These are phyloP conservation scores for Middelhovenomyces tepae DNA, from an alignment of 805 yeast species.

Conservation along the genomic window DNA sequence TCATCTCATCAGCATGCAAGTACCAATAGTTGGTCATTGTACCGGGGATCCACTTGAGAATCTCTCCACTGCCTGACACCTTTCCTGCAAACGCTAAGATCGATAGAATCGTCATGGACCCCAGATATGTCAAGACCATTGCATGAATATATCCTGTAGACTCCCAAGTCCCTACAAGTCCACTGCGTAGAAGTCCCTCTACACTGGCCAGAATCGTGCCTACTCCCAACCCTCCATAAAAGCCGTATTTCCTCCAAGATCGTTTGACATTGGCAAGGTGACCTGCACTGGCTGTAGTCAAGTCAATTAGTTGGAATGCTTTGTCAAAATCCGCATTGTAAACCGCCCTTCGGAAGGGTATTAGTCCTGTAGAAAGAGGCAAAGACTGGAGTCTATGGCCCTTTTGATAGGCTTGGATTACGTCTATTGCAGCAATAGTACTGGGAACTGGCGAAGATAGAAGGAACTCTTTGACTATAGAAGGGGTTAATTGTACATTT, in stretches of 20 bases:
- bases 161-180: constrained; percentile 32
- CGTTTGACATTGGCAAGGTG: constrained; percentile 35
- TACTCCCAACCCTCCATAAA: constrained; percentile 25
- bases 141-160: constrained; percentile 33
- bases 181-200: constrained; percentile 38
- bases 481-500: constrained; percentile 12
- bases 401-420: constrained; percentile 16
- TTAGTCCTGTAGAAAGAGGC: too few relatives aligned
- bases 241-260: constrained; percentile 28
- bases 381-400: constrained; percentile 11
- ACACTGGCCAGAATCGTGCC: constrained; percentile 35
- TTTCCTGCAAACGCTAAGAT: constrained; percentile 41
- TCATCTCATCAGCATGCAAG: constrained; percentile 57
- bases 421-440: constrained; percentile 13
- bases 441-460: constrained; percentile 18
- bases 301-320: constrained; percentile 51
- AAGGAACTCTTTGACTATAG: constrained; percentile 18
- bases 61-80: constrained; percentile 45
- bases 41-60: constrained; percentile 55
- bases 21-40: constrained; percentile 57
- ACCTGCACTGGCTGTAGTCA: constrained; percentile 29
- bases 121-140: constrained; percentile 41
- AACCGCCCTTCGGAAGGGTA: constrained; percentile 56
- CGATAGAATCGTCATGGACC: constrained; percentile 40
- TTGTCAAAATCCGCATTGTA: constrained; percentile 48